Conservation (phyloP, 2,329 filamentous ascomycete species). For the Colletotrichum lupini region DNA sequence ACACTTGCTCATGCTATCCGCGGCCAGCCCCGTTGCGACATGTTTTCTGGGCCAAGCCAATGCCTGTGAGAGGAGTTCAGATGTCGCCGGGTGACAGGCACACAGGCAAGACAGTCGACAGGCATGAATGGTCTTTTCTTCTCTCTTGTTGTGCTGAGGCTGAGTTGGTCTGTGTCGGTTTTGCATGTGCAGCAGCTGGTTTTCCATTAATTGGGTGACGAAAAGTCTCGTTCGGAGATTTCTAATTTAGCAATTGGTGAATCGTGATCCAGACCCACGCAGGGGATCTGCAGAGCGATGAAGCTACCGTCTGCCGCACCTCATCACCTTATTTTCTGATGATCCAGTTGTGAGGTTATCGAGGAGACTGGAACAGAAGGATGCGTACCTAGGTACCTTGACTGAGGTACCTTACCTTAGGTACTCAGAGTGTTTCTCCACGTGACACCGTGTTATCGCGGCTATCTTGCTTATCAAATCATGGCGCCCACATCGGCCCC, state of each 20-base stretch:
- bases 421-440: neutral
- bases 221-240: neutral
- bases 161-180: slow-evolving; percentile 28
- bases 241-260: neutral
- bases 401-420: no score
- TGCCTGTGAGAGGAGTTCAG: slow-evolving; percentile 16
- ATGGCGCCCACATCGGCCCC: slow-evolving; percentile 7
- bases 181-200: slow-evolving; percentile 33
- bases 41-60: slow-evolving; percentile 14
- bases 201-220: slow-evolving; percentile 23
- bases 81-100: neutral
- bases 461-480: neutral
- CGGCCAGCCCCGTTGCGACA: neutral
- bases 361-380: no score
- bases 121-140: neutral
- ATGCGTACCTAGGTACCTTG: neutral
- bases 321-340: neutral
- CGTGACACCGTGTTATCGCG: slow-evolving; percentile 16
- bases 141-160: neutral
- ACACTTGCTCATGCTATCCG: slow-evolving; percentile 4
- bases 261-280: neutral
- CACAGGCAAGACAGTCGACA: neutral
- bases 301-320: neutral
- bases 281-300: neutral
- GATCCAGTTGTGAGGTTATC: no score